Conservation (phyloP, 176 grass and related monocot species). For the Themeda triandra region DNA sequence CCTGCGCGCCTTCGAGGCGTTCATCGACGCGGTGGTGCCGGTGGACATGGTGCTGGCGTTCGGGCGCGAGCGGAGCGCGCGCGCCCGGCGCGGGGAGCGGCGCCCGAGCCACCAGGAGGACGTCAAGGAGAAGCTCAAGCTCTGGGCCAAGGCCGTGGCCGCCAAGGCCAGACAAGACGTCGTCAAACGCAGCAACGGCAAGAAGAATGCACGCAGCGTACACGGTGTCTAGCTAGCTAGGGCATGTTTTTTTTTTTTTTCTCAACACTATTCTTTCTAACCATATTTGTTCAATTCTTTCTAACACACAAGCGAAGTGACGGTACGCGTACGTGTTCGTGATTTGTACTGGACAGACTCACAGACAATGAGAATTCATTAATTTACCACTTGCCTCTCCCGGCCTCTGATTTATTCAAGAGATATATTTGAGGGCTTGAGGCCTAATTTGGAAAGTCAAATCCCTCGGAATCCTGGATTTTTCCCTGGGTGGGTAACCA, state of each 20-base stretch:
- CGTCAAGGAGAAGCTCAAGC: slow-evolving; percentile 51
- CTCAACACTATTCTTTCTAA: neutral
- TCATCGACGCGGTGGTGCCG: slow-evolving; percentile 44
- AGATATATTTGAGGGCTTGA: too few species aligned
- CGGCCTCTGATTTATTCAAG: too few species aligned
- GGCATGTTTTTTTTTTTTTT: neutral
- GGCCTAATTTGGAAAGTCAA: too few species aligned
- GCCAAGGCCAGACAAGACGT: neutral
- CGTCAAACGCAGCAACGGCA: neutral
- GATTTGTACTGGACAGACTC: neutral
- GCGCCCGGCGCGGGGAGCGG: slow-evolving; percentile 2
- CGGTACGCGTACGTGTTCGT: neutral
- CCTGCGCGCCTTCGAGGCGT: slow-evolving; percentile 47
- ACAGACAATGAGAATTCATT: neutral
- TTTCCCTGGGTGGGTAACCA: too few species aligned
- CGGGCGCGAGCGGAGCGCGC: slow-evolving; percentile 4
- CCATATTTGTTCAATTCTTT: neutral
- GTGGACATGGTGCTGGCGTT: slow-evolving; percentile 33
- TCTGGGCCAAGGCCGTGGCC: slow-evolving; percentile 49
- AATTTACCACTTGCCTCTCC: too few species aligned
- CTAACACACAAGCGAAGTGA: neutral
- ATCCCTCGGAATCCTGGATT: too few species aligned
- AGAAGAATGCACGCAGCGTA: neutral
- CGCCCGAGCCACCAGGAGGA: slow-evolving; percentile 19
- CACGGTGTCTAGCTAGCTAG: neutral